Conservation (phyloP, 176 grass and related monocot genomes). For the Ananas comosus region DNA sequence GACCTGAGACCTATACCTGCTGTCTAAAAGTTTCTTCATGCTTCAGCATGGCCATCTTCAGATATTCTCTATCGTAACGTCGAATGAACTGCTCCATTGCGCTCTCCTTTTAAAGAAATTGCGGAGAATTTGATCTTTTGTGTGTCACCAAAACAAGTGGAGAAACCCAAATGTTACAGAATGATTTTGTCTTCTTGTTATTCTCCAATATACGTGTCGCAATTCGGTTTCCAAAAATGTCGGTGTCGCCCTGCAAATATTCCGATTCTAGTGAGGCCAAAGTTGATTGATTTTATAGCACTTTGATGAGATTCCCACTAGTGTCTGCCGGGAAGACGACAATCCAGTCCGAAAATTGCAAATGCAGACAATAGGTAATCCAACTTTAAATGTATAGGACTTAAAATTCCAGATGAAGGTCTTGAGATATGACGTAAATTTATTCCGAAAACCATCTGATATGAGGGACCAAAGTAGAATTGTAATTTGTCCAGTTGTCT, state of each 20-base stretch:
- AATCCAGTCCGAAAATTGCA: too few species aligned
- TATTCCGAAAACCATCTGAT: too few species aligned
- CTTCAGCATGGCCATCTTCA: slow-evolving; percentile 79
- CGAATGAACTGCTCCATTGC: slow-evolving; percentile 43
- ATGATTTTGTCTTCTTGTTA: not conserved
- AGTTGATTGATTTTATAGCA: not conserved
- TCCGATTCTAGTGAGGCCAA: not conserved
- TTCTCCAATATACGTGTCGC: not conserved
- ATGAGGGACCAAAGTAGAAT: too few species aligned
- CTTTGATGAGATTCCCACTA: not conserved
- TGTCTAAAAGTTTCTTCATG: slow-evolving; percentile 76
- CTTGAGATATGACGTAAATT: too few species aligned
- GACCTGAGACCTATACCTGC: slow-evolving; percentile 27
- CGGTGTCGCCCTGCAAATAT: not conserved
- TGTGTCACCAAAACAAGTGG: slow-evolving; percentile 13
- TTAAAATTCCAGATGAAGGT: too few species aligned
- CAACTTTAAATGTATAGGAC: too few species aligned
- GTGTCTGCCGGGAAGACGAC: not conserved
- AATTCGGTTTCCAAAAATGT: not conserved
- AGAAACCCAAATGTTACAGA: not conserved
- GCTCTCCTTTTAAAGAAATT: not conserved
- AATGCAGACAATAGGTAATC: too few species aligned
- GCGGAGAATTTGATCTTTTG: not conserved
- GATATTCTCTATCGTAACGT: slow-evolving; percentile 39
- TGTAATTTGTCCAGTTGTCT: too few species aligned